Evolutionary conservation across 176 grass and related monocot species (phyloP), one percentile per base, ranked within the genome.

Genomic region (Pontederia crassipes): DNA sequence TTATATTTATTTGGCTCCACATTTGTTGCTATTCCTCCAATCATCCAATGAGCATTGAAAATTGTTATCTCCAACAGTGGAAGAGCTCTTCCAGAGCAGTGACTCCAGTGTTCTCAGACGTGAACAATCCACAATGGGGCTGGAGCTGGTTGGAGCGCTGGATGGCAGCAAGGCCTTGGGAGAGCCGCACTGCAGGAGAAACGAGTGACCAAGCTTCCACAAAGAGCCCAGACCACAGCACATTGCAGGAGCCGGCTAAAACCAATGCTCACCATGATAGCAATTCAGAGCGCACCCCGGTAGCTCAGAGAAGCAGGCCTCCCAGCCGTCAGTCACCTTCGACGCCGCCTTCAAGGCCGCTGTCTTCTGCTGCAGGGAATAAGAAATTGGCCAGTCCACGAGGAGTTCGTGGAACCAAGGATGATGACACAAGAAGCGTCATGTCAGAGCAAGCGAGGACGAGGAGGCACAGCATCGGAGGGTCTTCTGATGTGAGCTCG

Each of bases 101-200:
- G 52, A 81, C 69, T 15, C 79, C 77, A 10, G 79, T 68, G 12
- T 83, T 86, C 67, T 92, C 77, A 0, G 88, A 99, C 59, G 74
- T 75, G 52, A 86, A 76, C 18, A 89, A 93, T 79, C 84, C 81
- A 58, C 86, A 93, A 46, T 99, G 94, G 94, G 88, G 82, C 11
- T 99, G 94, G 94, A 99, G 88, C 74, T 93, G 94, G 88, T 70
- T 93, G 76, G 88, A 98, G 62, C 85, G 94, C 58, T 89, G 85
- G 94, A 86, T 92, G 74, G 29, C 77, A 3, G 68, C 79, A 24
- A 78, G 77, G 59, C 79, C 94, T 58, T 99, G 82, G 69, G 94
- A 93, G 51, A 74, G 11, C 28, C 64, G 46, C 72, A 47, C 17
- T 8, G 20, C 24, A n/a, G 59, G 3, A 57, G 81, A 86, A 61